A percentile compares a stretch with the other conserved stretches of the same genome.
Conservation (phyloP, 108 stramenopile genomes). For the Nannochloropsis salina region DNA sequence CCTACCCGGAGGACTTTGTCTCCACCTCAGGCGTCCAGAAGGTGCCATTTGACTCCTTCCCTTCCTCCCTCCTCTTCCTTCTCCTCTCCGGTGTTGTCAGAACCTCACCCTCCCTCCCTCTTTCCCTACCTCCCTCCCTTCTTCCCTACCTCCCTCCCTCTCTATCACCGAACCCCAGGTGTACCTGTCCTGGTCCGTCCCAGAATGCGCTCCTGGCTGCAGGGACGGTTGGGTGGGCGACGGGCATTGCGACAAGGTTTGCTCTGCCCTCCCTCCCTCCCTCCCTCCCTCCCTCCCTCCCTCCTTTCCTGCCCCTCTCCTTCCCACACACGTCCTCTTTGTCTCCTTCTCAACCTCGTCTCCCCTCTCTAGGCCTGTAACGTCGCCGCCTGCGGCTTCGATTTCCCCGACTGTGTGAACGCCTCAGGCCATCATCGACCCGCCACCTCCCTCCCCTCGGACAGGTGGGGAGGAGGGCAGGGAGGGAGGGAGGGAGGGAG, state of each 20-base stretch:
- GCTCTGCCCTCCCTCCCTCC: not conserved
- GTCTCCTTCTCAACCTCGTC: not conserved
- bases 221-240: constrained; percentile 56
- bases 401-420: constrained; percentile 49
- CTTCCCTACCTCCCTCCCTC: too few relatives aligned
- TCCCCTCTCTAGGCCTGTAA: constrained; percentile 35
- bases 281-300: not conserved
- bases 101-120: not conserved
- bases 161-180: too few relatives aligned
- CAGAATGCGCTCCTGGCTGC: constrained; percentile 52
- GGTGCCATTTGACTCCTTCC: not conserved
- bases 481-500: not conserved
- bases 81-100: not conserved
- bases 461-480: not conserved
- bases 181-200: constrained; percentile 54
- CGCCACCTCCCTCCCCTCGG: not conserved
- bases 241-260: constrained; percentile 51
- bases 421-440: not conserved
- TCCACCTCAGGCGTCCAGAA: constrained; percentile 27
- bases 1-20: constrained; percentile 52
- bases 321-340: too few relatives aligned
- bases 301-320: not conserved
- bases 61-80: not conserved
- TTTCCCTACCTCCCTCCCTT: not conserved
- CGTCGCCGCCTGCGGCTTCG: constrained; percentile 42